Evolutionary conservation across 176 grass and related monocot species (phyloP).

Genomic region (Oryza officinalis): DNA sequence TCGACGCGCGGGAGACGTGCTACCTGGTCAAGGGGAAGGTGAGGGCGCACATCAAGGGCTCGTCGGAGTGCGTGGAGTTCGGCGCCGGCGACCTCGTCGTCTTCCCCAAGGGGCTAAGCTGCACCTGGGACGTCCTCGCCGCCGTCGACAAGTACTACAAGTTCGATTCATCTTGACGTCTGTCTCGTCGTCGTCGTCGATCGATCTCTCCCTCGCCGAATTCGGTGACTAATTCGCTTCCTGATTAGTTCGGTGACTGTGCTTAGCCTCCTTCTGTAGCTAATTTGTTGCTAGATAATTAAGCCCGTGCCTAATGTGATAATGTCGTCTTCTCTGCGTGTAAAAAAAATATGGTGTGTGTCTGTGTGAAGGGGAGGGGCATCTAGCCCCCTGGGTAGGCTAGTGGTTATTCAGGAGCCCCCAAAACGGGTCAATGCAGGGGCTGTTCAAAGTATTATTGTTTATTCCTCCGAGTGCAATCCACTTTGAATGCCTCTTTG

Average conservation of each 20-base stretch:
- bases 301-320: background rate
- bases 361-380: conserved; percentile 28
- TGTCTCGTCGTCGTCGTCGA: background rate
- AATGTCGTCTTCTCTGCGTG: background rate
- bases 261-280: conserved; percentile 42
- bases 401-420: conserved; percentile 29
- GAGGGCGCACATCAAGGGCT: conserved; percentile 69
- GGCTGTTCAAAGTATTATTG: conserved; percentile 43
- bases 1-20: conserved; percentile 82
- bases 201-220: background rate
- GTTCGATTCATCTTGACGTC: conserved; percentile 74
- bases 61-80: conserved; percentile 77
- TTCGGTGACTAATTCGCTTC: background rate
- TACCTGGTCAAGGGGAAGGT: conserved; percentile 89
- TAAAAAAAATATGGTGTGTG: background rate
- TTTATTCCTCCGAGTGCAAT: conserved; percentile 50
- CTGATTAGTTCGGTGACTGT: conserved; percentile 6
- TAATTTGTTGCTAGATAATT: conserved; percentile 41
- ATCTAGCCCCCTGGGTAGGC: conserved; percentile 34
- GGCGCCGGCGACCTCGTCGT: conserved; percentile 87
- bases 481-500: conserved; percentile 50
- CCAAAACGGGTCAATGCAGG: conserved; percentile 43
- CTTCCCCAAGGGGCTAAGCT: conserved; percentile 89
- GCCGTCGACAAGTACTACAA: conserved; percentile 94
- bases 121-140: conserved; percentile 83